Base-by-base conservation (phyloP, 169 alveolate genomes). In the Eimeria necatrix region DNA sequence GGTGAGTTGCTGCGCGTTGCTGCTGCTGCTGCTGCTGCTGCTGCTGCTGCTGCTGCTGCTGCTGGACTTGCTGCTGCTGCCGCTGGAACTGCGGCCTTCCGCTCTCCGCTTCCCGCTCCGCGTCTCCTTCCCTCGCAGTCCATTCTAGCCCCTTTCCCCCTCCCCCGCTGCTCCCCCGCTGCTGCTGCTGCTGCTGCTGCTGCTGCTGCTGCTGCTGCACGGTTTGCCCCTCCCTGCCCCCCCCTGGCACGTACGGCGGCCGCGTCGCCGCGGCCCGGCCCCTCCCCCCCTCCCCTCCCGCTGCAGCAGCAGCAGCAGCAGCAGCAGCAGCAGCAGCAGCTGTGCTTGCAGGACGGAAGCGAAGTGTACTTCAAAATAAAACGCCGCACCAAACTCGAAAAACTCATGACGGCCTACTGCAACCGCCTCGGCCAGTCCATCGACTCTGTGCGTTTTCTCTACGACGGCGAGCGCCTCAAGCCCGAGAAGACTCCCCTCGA, bases 301-400 rank as follows among this genome's bases (percentile, higher is more conserved):
- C n/a, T n/a, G n/a, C n/a, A n/a, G n/a, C n/a, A n/a, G n/a, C n/a
- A n/a, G n/a, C n/a, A n/a, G n/a, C n/a, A n/a, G n/a, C n/a, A n/a
- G n/a, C n/a, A n/a, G n/a, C n/a, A n/a, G n/a, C n/a, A n/a, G n/a
- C n/a, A n/a, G n/a, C n/a, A n/a, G n/a, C n/a, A n/a, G n/a, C n/a
- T n/a, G n/a, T n/a, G n/a, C n/a, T n/a, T n/a, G n/a, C n/a, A 98
- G 98, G 99, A 99, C 96, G 99, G 99, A 22, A 98, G 98, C 24
- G 99, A 98, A 94, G 98, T 99, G 60, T 98, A 98, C 97, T 99
- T 99, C 97, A 98, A 99, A 96, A 98, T 99, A 60, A 99, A 98
- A 98, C 97, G 97, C 93, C 98, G 98, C 91, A 98, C 99, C 41
- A 97, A 98, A 91, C 97, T 99, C 76, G 99, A 99, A 96, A 99